These are phyloP conservation scores for Kazachstania sp. DNA, from an alignment of 1,139 yeast genomes.

Conservation along the genomic window DNA sequence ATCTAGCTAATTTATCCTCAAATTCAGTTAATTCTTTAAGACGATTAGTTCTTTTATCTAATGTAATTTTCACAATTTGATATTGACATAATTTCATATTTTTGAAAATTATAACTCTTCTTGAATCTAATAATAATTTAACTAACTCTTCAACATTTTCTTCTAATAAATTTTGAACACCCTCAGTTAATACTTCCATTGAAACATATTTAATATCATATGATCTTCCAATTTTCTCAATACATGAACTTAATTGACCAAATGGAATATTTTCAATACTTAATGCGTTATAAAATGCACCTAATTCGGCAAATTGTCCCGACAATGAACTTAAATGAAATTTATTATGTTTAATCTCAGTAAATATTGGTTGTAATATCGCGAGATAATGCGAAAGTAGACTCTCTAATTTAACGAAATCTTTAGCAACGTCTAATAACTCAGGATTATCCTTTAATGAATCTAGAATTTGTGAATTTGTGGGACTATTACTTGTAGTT, in stretches of 20 bases:
- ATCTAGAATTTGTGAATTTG: constrained; percentile 11
- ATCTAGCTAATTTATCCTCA: constrained; percentile 29
- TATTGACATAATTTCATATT: constrained; percentile 62
- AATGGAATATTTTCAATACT: constrained; percentile 49
- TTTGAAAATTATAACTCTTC: constrained; percentile 61
- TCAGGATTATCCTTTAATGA: constrained; percentile 17
- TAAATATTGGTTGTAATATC: constrained; percentile 50
- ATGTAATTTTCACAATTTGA: constrained; percentile 38
- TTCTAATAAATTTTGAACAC: constrained; percentile 59
- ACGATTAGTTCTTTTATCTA: constrained; percentile 28
- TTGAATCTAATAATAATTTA: constrained; percentile 64
- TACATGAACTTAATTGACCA: constrained; percentile 38
- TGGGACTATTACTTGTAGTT: constrained; percentile 1
- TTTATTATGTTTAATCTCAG: constrained; percentile 50
- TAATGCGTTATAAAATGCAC: constrained; percentile 57
- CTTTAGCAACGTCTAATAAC: constrained; percentile 11
- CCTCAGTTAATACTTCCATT: constrained; percentile 59
- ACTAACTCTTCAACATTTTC: constrained; percentile 82
- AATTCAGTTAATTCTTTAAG: constrained; percentile 25
- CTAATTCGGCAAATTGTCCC: constrained; percentile 38
- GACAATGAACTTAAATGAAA: constrained; percentile 32
- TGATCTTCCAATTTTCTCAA: constrained; percentile 80
- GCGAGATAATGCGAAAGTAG: constrained; percentile 51
- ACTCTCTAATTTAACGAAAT: constrained; percentile 46
- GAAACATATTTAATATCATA: constrained; percentile 72